Base-by-base conservation (phyloP, 169 alveolate species). In the Plasmodium cynomolgi region DNA sequence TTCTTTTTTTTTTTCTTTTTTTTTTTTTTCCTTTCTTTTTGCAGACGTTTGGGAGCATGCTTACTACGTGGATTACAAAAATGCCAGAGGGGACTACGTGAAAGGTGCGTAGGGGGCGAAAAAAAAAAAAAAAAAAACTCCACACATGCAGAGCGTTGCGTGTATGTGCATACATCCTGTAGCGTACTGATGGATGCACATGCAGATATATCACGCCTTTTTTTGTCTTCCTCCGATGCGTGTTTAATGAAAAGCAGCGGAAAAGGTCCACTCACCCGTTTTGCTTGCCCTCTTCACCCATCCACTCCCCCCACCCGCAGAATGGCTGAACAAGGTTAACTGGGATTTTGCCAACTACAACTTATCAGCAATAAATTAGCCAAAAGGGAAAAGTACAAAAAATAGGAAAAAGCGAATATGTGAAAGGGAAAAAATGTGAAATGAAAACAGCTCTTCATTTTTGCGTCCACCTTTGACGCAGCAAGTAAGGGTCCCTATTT, bases 31-130 rank as follows among this genome's bases (percentile, higher is more conserved):
- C 41, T 77, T n/a, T 26, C 44, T 73, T 44, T 44, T 6, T 81
- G 47, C 97, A 94, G 99, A 98, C 94, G 97, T 98, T 29, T 98
- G 99, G 99, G 99, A 98, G 86, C 99, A 98, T 84, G 99, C 99
- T 15, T 98, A 97, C 92, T 98, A 98, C 96, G 95, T 98, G 31
- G 99, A 98, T 93, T 98, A 98, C 95, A 95, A 97, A 84, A 96
- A 98, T 91, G 98, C 96, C 62, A 97, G 98, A 95, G 97, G 95
- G 82, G 91, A 91, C 56, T 96, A 96, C 85, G 83, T 86, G 74
- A 80, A 92, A 56, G 96, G 93, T 68, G 29, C 20, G 31, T 17
- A 47, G 39, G 68, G 54, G 29, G 3, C 3, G 54, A 34, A 75
- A 2, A 34, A 79, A 79, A 20, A 79, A 79, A 37, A 62, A 62